Conservation (phyloP, 2,329 filamentous ascomycete species). For the Metarhizium anisopliae region DNA sequence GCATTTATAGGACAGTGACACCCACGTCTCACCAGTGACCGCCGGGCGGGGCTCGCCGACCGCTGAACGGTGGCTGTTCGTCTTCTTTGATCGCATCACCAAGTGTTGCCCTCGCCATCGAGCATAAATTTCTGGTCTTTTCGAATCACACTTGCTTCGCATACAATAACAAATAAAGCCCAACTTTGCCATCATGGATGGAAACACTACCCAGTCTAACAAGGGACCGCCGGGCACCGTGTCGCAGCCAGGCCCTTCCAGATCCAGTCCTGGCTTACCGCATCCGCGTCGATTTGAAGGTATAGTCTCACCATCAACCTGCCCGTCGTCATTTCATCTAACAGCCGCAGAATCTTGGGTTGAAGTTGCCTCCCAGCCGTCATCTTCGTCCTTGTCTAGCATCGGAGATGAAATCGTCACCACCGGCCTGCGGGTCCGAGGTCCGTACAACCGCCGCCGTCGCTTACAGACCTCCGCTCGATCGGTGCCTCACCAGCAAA, state of each 20-base stretch:
- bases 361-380: slow-evolving; percentile 85
- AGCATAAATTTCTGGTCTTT: background rate
- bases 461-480: slow-evolving; percentile 27
- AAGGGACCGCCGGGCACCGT: slow-evolving; percentile 14
- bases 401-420: slow-evolving; percentile 84
- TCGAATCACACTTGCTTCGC: background rate
- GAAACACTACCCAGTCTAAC: slow-evolving; percentile 14
- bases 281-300: slow-evolving; percentile 28
- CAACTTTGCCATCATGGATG: slow-evolving; percentile 15
- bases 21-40: background rate
- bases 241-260: slow-evolving; percentile 15
- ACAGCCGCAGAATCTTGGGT: slow-evolving; percentile 78
- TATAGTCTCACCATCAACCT: slow-evolving; percentile 12
- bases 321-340: slow-evolving; percentile 5
- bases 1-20: background rate
- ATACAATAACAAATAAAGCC: background rate
- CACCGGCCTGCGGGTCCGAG: slow-evolving; percentile 71
- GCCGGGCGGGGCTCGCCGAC: slow-evolving; percentile 2
- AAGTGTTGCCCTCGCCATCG: background rate
- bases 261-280: slow-evolving; percentile 21
- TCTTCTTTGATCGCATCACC: slow-evolving; percentile 1
- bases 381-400: slow-evolving; percentile 84
- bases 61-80: background rate
- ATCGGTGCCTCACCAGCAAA: slow-evolving; percentile 29
- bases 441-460: slow-evolving; percentile 53